Conservation (phyloP, 2,329 filamentous ascomycete species). For the Nothopassalora personata region DNA sequence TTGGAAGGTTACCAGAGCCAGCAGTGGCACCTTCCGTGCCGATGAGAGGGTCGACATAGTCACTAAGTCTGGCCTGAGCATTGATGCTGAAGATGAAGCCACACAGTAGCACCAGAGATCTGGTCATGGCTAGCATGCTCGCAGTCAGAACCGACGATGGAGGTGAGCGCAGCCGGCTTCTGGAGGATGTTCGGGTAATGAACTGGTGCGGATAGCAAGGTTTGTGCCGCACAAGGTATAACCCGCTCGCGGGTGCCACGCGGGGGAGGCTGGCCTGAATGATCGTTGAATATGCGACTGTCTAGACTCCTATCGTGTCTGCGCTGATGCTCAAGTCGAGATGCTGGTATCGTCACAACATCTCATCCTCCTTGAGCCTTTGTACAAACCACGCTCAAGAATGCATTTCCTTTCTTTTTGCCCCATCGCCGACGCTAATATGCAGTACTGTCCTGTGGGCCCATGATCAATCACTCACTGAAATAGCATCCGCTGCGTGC, state of each 20-base stretch:
- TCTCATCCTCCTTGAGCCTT: constrained; percentile 17
- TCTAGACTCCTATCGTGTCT: neutral
- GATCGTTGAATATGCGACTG: neutral
- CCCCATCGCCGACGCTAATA: constrained; percentile 12
- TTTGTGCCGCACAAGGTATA: neutral
- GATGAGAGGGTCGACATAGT: constrained; percentile 44
- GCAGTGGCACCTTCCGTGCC: constrained; percentile 43
- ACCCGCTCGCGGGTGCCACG: neutral
- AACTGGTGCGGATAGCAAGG: neutral
- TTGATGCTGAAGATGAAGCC: neutral
- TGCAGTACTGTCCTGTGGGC: constrained; percentile 11
- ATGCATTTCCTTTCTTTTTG: neutral
- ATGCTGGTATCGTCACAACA: constrained; percentile 13
- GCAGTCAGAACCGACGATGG: neutral
- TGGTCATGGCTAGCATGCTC: neutral
- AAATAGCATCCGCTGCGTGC: constrained; percentile 4
- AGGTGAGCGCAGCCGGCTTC: no score
- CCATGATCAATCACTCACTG: constrained; percentile 15
- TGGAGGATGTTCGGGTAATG: no score
- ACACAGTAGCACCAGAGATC: neutral
- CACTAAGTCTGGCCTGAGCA: neutral
- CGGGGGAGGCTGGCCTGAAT: no score
- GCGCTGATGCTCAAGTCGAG: constrained; percentile 22
- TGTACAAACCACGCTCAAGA: neutral
- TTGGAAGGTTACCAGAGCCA: constrained; percentile 25